Evolutionary conservation across 2,329 filamentous ascomycete genomes (phyloP), one percentile per base, ranked within the genome.

Genomic region (Fusarium cicatricum): DNA sequence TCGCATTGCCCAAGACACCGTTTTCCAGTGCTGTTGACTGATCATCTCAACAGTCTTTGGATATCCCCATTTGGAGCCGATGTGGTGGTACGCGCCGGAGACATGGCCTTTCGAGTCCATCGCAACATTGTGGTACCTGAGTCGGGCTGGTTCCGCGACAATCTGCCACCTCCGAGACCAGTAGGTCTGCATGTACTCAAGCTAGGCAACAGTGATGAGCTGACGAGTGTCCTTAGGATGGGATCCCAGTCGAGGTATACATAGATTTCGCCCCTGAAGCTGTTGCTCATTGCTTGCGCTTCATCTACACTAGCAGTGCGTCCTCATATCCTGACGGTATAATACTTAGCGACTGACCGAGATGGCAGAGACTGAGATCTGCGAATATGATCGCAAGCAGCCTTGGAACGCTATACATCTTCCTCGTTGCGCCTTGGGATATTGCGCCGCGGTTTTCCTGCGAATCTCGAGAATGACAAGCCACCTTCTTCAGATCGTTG

Each of bases 281-380:
- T 14, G 60, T 70, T 14, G 71, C 57, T 6, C 68, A 72, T 46
- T 71, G 71, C 46, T 64, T 77, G 19, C 64, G 65, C 23, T 77
- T 72, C 52, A 69, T 76, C 44, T 77, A 77, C 47, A 74, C 71
- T 5, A 57, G 70, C 16, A 64, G 75, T 74, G 54, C 52, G 73
- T 64, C n/a, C 11, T 9, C 7, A 4, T 7, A 23, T 11, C 5
- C 8, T 10, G 14, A 15, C 7, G 21, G n/a, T 12, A n/a, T 29
- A 28, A 3, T 14, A 5, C 17, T 9, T 8, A n/a, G 4, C 37
- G 19, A 38, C 55, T 57, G 31, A 64, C 44, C n/a, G n/a, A 32
- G 11, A 5, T 34, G 3, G 12, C 33, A 74, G 72, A 52, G 39
- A 58, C 68, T 11, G 71, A 73, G 6, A 60, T 72, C 11, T 73